These are phyloP conservation scores for Tuber brumale DNA, from an alignment of 495 filamentous ascomycete species.

Conservation along the genomic window DNA sequence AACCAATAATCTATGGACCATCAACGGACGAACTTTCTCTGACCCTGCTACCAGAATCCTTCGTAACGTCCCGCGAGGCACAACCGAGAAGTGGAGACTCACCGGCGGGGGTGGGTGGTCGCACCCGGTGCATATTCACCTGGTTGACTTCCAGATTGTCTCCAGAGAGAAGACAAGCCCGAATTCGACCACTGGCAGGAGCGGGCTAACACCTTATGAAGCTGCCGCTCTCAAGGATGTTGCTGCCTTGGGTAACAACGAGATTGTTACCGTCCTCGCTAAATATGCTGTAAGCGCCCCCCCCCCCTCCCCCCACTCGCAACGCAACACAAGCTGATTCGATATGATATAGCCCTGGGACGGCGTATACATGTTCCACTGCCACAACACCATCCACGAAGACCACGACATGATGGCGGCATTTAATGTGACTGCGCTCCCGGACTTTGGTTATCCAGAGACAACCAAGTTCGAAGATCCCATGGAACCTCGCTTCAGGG, in stretches of 20 bases:
- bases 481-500: conserved; percentile 35
- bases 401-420: conserved; percentile 61
- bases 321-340: conserved; percentile 46
- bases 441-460: conserved; percentile 50
- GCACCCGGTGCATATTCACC: conserved; percentile 56
- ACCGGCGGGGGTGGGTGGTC: conserved; percentile 47
- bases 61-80: conserved; percentile 49
- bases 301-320: too few species aligned
- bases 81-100: conserved; percentile 51
- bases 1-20: conserved; percentile 43
- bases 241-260: conserved; percentile 45
- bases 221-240: conserved; percentile 51
- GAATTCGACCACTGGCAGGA: conserved; percentile 29
- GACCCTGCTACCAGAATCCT: conserved; percentile 51
- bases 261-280: conserved; percentile 37
- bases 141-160: conserved; percentile 54
- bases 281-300: conserved; percentile 44
- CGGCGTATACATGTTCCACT: conserved; percentile 55
- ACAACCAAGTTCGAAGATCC: conserved; percentile 44
- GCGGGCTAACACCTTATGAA: conserved; percentile 49
- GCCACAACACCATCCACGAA: conserved; percentile 57
- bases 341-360: conserved; percentile 47
- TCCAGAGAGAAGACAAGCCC: conserved; percentile 35
- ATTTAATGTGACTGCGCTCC: conserved; percentile 51
- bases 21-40: conserved; percentile 51